These are phyloP conservation scores for Phytophthora syringae DNA, from an alignment of 352 stramenopile species.

Conservation along the genomic window DNA sequence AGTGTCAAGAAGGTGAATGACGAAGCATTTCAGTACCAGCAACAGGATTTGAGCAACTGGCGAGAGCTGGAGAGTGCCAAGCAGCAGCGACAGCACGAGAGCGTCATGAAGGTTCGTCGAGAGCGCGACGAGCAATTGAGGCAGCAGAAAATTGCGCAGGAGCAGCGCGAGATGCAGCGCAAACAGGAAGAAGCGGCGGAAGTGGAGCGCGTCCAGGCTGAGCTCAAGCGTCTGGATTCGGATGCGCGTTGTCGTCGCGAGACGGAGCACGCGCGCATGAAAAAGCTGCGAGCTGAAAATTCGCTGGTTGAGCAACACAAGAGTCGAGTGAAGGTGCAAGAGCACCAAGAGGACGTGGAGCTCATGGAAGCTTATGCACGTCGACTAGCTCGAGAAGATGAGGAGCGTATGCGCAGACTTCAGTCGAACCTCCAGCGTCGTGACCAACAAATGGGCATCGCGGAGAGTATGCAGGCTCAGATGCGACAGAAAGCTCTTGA, in stretches of 20 bases:
- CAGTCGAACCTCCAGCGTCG: conserved; percentile 53
- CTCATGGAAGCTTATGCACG: conserved; percentile 76
- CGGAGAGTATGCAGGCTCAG: conserved; percentile 55
- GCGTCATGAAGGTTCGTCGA: conserved; percentile 55
- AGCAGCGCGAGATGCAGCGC: conserved; percentile 39
- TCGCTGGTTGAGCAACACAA: conserved; percentile 50
- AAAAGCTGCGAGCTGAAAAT: conserved; percentile 57
- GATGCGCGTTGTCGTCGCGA: conserved; percentile 46
- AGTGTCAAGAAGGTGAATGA: conserved; percentile 44
- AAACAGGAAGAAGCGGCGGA: conserved; percentile 58
- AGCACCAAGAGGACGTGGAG: conserved; percentile 68
- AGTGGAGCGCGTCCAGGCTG: conserved; percentile 56
- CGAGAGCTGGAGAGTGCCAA: conserved; percentile 56
- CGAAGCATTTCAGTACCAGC: conserved; percentile 48
- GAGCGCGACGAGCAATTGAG: conserved; percentile 70
- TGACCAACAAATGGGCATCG: conserved; percentile 48
- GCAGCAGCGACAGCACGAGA: conserved; percentile 52
- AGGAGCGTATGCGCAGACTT: conserved; percentile 53
- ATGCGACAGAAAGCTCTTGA: conserved; percentile 55
- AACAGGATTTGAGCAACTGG: conserved; percentile 60
- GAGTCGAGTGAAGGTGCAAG: conserved; percentile 38
- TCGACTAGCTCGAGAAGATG: conserved; percentile 61
- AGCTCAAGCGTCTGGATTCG: conserved; percentile 58
- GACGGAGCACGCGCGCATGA: conserved; percentile 59
- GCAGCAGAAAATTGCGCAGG: conserved; percentile 49